Percentiles rank a stretch among this genome's conserved stretches.
phyloP scores from a whole-genome alignment of 78 protist genomes.

The Dictyostelium citrinum region DNA sequence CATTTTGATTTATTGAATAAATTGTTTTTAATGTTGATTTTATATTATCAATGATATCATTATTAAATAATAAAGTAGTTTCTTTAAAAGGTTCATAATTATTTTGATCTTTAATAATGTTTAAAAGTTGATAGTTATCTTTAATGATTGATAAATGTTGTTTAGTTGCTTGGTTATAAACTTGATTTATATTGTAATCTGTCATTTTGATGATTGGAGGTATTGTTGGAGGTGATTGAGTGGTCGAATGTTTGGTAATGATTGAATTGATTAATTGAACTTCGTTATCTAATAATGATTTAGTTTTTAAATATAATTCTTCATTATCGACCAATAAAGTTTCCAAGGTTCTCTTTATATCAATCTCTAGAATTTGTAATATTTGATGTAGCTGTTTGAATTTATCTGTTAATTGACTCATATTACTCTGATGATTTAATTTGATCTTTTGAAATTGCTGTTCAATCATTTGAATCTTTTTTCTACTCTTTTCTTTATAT shows the following conservation, averaged over 20 bases:
- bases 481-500: background rate
- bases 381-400: background rate
- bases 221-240: background rate
- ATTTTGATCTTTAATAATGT: background rate
- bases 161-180: background rate
- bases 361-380: background rate
- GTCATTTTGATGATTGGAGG: background rate
- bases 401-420: background rate
- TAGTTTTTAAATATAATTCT: background rate
- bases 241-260: background rate
- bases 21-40: background rate
- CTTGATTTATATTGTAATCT: background rate
- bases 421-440: background rate
- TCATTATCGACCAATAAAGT: background rate
- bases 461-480: background rate
- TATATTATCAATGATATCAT: background rate
- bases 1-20: background rate
- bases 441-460: background rate
- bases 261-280: background rate
- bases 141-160: background rate
- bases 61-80: background rate
- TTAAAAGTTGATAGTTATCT: background rate
- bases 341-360: background rate
- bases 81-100: background rate
- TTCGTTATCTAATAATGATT: background rate